Evolutionary conservation across 1,284 basidiomycete genomes (phyloP).

Genomic region (Naganishia sp.): DNA sequence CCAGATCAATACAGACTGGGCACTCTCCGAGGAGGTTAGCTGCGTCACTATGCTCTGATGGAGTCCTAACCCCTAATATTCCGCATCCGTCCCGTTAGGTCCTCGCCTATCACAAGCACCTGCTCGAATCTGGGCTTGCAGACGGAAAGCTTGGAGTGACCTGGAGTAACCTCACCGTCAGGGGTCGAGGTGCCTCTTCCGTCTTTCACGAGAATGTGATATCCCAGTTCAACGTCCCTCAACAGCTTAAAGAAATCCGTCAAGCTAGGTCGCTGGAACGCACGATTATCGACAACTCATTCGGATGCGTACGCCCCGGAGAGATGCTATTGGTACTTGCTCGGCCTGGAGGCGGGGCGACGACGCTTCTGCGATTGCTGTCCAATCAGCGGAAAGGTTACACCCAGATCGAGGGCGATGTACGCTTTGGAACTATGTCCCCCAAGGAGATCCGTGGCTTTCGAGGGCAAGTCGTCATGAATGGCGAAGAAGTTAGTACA

Average conservation of each 20-base stretch:
- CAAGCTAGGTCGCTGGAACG: not conserved
- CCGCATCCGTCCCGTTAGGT: not conserved
- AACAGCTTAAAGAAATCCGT: constrained; percentile 5
- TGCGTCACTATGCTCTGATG: not conserved
- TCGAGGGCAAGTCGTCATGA: constrained; percentile 11
- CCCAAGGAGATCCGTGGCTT: constrained; percentile 5
- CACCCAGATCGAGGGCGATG: constrained; percentile 1
- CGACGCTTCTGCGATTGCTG: not conserved
- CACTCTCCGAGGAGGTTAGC: constrained; percentile 8
- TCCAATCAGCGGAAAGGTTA: constrained; percentile 1
- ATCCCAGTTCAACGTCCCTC: not conserved
- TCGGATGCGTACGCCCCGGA: constrained; percentile 10
- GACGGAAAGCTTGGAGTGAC: constrained; percentile 10
- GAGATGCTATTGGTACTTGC: constrained; percentile 21
- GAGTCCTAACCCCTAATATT: not conserved
- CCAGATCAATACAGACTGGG: constrained; percentile 3
- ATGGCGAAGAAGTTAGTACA: constrained; percentile 6
- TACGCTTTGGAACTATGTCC: constrained; percentile 3
- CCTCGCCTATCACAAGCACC: constrained; percentile 5
- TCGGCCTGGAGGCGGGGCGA: constrained; percentile 11
- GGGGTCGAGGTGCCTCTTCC: not conserved
- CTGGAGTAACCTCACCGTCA: constrained; percentile 7
- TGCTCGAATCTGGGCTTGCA: constrained; percentile 1
- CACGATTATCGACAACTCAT: constrained; percentile 4
- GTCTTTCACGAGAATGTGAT: constrained; percentile 12